Base-by-base conservation (phyloP, 2,329 filamentous ascomycete species). In the Helotiales sp. region DNA sequence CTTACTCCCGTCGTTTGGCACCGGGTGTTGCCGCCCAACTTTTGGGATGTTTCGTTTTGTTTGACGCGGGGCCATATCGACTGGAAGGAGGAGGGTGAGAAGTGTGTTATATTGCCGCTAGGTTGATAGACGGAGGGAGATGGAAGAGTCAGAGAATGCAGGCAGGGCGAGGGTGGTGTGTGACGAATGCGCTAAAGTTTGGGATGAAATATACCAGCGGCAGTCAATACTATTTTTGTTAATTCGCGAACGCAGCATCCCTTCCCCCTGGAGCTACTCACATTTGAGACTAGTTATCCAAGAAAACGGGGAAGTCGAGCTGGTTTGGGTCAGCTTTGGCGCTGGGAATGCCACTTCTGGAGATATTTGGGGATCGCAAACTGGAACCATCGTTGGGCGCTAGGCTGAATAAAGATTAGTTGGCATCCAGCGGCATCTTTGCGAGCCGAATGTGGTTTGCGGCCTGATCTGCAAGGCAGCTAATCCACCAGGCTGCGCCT, bases 11-110 rank as follows among this genome's bases (percentile, higher is more conserved):
- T 63, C 61, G 66, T 73, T 72, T 72, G 54, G 65, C 61, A 70
- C 50, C 45, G 60, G 70, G 62, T 6, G 45, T 71, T 73, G 71
- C 63, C 58, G 71, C 67, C 50, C 62, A 69, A 65, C 61, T 61
- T 66, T 71, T 66, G 64, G 64, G 66, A 63, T 68, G 66, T 72
- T 73, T 71, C 63, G 67, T 57, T 71, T 70, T 70, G 66, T 58
- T 74, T 70, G 61, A 67, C 58, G 69, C 40, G 65, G 60, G 62
- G 68, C 67, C 66, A 73, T 72, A 67, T 71, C 34, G 68, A 68
- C 57, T 72, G 59, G 58, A 65, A 67, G 45, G 64, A 67, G 65
- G 68, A 57, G 65, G 65, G 34, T 68, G 61, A 65, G 20, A 69
- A 61, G 63, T 64, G 52, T 43, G 49, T 67, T 68, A 70, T 70